Evolutionary conservation across 768 basidiomycete genomes (phyloP), one percentile per base, ranked within the genome.

Genomic region (Boletales sp.): DNA sequence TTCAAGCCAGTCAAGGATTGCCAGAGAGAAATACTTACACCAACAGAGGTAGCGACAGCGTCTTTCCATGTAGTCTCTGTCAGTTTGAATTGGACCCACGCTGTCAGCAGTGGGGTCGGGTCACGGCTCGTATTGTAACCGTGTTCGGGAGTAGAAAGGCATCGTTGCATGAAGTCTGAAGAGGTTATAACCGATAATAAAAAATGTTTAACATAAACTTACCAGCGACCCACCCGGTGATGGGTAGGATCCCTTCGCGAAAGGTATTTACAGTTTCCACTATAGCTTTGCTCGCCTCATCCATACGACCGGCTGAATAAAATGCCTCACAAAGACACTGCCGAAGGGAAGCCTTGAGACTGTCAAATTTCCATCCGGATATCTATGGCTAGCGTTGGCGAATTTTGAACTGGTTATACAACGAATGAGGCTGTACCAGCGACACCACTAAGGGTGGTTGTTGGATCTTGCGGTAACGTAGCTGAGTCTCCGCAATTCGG

Each of bases 291-390:
- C 37, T 15, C 3, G 47, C 56, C 10, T 55, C 47, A 17, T 37
- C 18, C 3, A 14, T 40, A n/a, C 39, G 45, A 19, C 48, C 21
- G 0, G 18, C 32, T 2, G 45, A 37, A n/a, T 43, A 40, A 4
- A 50, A 19, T 18, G 47, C 50, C 15, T 56, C 54, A 17, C 54
- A 52, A 24, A 42, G 31, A 1, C n/a, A 31, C 7, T 38, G 43
- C 34, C 21, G 39, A 27, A 53, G 39, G 7, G 4, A 12, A 32
- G 35, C 12, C 0, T 5, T 15, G 3, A 54, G 17, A 31, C 29
- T 8, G 8, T 56, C 43, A 18, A 54, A 56, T 2, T 36, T 34
- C 55, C 52, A 54, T 2, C 55, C 55, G 2, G n/a, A 44, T 41
- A 56, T 47, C 55, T 56, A n/a, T 21, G 8, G 14, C 24, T 1